Evolutionary conservation across 805 yeast genomes (phyloP).

Genomic region (Brettanomyces bruxellensis): DNA sequence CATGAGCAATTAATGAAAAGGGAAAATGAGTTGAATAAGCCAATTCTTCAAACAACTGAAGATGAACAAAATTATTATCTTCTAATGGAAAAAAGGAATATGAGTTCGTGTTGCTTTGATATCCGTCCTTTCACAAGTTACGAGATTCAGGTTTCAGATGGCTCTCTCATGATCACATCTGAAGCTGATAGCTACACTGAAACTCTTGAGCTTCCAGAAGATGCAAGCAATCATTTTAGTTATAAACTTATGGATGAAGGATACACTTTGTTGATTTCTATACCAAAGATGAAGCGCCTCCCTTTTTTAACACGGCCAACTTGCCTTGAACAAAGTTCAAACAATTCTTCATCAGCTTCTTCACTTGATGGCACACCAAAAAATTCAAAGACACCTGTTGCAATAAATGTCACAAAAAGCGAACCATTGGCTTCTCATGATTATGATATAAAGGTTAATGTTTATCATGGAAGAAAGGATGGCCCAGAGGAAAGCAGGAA

Average conservation of each 20-base stretch:
- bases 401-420: no score
- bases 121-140: slow-evolving; percentile 14
- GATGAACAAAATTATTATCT: slow-evolving; percentile 17
- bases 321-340: no score
- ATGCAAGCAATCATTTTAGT: slow-evolving; percentile 10
- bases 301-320: no score
- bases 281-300: slow-evolving; percentile 6
- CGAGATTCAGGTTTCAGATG: slow-evolving; percentile 12
- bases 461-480: no score
- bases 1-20: neutral
- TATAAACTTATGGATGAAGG: slow-evolving; percentile 14
- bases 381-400: no score
- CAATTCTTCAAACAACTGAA: slow-evolving; percentile 5
- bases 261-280: slow-evolving; percentile 11
- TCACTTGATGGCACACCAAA: no score
- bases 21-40: neutral
- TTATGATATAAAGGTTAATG: no score
- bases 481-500: no score
- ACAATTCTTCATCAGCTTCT: no score
- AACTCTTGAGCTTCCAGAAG: slow-evolving; percentile 16
- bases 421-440: no score
- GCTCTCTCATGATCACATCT: slow-evolving; percentile 14
- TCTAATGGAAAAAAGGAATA: slow-evolving; percentile 11
- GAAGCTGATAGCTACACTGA: slow-evolving; percentile 13
- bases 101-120: slow-evolving; percentile 2